A percentile compares a stretch with the other conserved stretches of the same genome.
Conservation (phyloP, 345 rosid species). For the Draba incana region DNA sequence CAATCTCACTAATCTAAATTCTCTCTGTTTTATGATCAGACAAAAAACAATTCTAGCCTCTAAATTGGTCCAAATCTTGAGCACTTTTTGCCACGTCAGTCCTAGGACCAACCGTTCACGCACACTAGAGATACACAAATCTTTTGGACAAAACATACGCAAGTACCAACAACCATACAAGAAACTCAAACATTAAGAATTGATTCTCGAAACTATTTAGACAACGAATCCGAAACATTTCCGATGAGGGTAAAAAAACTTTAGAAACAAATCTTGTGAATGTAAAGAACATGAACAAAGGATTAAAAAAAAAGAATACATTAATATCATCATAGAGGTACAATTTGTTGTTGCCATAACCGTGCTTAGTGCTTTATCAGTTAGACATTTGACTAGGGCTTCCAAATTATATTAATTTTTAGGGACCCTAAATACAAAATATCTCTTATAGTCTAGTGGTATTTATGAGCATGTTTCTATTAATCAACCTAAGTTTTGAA, state of each 20-base stretch:
- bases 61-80: not conserved
- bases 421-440: too few species aligned
- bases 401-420: too few species aligned
- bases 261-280: not conserved
- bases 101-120: constrained; percentile 1
- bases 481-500: too few species aligned
- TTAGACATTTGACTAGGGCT: too few species aligned
- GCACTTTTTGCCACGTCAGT: constrained; percentile 28
- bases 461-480: too few species aligned
- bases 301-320: not conserved
- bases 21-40: constrained; percentile 14
- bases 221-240: too few species aligned
- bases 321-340: not conserved
- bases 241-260: too few species aligned
- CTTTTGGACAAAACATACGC: not conserved
- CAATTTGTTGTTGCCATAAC: too few species aligned
- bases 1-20: constrained; percentile 12
- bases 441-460: too few species aligned
- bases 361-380: too few species aligned
- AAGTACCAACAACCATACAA: too few species aligned
- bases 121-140: not conserved
- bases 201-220: not conserved
- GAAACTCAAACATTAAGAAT: not conserved
- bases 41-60: not conserved
- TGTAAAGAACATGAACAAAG: not conserved